Evolutionary conservation across 164 flowering plant genomes (phyloP).

Genomic region (Saururus chinensis): DNA sequence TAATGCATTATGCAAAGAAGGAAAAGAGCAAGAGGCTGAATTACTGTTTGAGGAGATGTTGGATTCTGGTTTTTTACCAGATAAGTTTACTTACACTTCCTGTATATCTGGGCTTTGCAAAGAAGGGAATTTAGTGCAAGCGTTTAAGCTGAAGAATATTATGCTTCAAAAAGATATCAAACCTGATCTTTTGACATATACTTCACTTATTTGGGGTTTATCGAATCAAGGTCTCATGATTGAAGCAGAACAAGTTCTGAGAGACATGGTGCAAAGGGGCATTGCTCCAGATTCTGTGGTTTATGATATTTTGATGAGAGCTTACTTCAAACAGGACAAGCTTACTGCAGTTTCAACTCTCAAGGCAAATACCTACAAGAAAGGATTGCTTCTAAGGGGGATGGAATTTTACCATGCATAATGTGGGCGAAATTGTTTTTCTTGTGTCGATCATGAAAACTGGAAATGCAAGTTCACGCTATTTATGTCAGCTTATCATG

Average conservation of each 20-base stretch:
- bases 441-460: no score
- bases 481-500: no score
- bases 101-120: slow-evolving; percentile 24
- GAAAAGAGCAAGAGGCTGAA: slow-evolving; percentile 20
- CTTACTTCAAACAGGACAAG: slow-evolving; percentile 6
- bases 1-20: slow-evolving; percentile 26
- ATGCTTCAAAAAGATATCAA: slow-evolving; percentile 23
- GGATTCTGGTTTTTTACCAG: slow-evolving; percentile 24
- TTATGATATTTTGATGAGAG: slow-evolving; percentile 15
- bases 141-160: slow-evolving; percentile 28
- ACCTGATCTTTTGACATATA: slow-evolving; percentile 29
- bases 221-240: slow-evolving; percentile 29
- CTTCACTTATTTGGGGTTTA: slow-evolving; percentile 30
- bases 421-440: no score
- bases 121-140: slow-evolving; percentile 25
- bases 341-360: slow-evolving; percentile 11
- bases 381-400: slow-evolving; percentile 10
- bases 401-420: not conserved
- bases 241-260: slow-evolving; percentile 32
- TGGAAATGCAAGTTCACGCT: no score
- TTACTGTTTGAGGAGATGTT: slow-evolving; percentile 22
- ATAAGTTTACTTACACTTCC: slow-evolving; percentile 25
- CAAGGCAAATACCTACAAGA: slow-evolving; percentile 24
- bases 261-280: slow-evolving; percentile 28
- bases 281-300: slow-evolving; percentile 22